Conservation (phyloP, 352 stramenopile genomes). For the Globisporangium spiculum region DNA sequence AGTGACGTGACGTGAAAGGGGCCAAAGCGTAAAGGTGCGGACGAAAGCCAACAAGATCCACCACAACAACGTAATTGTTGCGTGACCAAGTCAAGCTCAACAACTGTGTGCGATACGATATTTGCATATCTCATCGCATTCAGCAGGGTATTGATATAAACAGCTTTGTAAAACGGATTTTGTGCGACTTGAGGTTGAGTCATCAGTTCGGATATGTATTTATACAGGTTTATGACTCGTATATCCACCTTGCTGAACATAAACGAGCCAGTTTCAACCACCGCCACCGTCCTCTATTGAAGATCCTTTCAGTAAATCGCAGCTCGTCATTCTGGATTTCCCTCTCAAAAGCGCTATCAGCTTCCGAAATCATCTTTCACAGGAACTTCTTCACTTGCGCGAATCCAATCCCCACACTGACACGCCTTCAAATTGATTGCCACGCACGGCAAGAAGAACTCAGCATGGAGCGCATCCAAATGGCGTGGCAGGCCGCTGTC, state of each 20-base stretch:
- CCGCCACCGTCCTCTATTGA: background rate
- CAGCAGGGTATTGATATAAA: background rate
- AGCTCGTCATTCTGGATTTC: background rate
- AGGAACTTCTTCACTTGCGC: background rate
- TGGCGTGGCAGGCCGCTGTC: background rate
- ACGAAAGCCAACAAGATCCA: background rate
- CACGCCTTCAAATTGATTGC: background rate
- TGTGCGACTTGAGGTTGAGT: background rate
- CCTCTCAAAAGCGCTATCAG: background rate
- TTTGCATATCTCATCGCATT: background rate
- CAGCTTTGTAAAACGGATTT: background rate
- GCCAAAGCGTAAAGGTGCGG: background rate
- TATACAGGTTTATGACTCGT: background rate
- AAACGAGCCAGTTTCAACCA: background rate
- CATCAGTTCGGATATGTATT: background rate
- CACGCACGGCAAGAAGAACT: background rate
- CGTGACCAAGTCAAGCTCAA: background rate
- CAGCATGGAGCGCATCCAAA: background rate
- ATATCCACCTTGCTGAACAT: background rate
- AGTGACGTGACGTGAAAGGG: background rate
- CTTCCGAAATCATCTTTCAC: background rate
- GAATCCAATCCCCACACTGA: background rate
- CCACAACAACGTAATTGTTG: background rate
- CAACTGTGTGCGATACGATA: background rate
- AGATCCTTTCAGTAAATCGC: background rate